A percentile compares a stretch with the other conserved stretches of the same genome.
Conservation (phyloP, 2,329 filamentous ascomycete species). For the Aspergillus sp. region DNA sequence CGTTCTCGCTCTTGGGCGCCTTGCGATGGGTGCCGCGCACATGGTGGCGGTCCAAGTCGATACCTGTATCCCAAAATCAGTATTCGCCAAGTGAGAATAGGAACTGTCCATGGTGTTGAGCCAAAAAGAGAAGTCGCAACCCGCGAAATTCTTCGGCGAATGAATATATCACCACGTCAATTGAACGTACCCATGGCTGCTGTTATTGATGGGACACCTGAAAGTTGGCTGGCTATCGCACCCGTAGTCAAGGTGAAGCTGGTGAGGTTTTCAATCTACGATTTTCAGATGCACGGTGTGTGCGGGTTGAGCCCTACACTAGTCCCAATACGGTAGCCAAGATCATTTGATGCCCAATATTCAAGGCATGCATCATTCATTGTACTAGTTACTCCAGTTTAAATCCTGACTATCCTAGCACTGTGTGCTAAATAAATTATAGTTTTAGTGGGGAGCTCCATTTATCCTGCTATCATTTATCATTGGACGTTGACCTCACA, state of each 20-base stretch:
- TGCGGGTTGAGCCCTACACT: conserved; percentile 50
- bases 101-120: not conserved
- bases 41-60: conserved; percentile 64
- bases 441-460: not conserved
- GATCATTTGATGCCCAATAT: conserved; percentile 6
- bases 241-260: conserved; percentile 39
- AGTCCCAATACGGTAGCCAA: conserved; percentile 23
- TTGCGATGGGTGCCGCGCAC: conserved; percentile 75
- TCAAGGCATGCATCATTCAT: not conserved
- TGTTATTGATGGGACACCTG: conserved; percentile 42
- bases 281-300: conserved; percentile 44
- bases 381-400: not conserved
- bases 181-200: conserved; percentile 48
- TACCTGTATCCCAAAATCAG: conserved; percentile 44
- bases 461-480: not conserved
- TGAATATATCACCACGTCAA: not conserved
- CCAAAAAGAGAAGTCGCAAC: not conserved
- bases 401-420: not conserved
- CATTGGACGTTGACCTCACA: not conserved
- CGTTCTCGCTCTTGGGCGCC: conserved; percentile 97
- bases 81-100: not conserved
- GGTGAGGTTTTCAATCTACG: conserved; percentile 41
- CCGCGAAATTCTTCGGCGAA: not conserved
- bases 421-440: not conserved
- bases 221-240: conserved; percentile 45